Evolutionary conservation across 352 stramenopile genomes (phyloP), one percentile per base, ranked within the genome.

Genomic region (Pseudoperonospora humuli): DNA sequence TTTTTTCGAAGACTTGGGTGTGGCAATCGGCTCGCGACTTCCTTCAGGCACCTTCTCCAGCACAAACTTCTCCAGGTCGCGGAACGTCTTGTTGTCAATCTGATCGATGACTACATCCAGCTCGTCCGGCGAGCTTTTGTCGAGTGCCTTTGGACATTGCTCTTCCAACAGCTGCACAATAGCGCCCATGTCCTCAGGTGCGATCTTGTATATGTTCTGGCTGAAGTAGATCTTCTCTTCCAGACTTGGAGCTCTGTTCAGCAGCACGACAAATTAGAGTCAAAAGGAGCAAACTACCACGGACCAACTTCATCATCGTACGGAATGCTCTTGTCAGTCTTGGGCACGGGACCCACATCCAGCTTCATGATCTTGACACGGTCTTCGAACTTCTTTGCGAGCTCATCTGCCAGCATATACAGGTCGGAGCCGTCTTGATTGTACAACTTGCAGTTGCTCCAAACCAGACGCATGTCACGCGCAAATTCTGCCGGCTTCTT

Each of bases 151-250:
- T 6, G 84, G 79, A 21, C 83, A 94, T 27, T 86, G 76, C 35
- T 93, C 77, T 10, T 93, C 70, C 32, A 95, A 66, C 48, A 90
- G 66, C 34, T 88, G 61, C 23, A 95, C 70, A 40, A 95, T 50
- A n/a, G 60, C 59, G 9, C 63, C 65, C 0, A 95, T 63, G 20
- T 95, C 82, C 19, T 88, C 76, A 31, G 47, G 57, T 15, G 71
- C 46, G 17, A 95, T 50, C 60, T 92, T 89, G 75, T 94, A 95
- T 33, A 95, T 88, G 64, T 90, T 87, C 38, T 94, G 81, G 48
- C 82, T 90, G 36, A 95, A 89, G 32, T 69, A 48, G 23, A 93
- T 84, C 59, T 91, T 91, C 39, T 89, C 79, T 31, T 89, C 79
- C 18, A 84, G 54, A 32, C 68, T 77, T 23, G 82, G 80, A n/a